Evolutionary conservation across 73 alveolate species (phyloP), one percentile per base, ranked within the genome.

Genomic region (Paramecium bursaria): DNA sequence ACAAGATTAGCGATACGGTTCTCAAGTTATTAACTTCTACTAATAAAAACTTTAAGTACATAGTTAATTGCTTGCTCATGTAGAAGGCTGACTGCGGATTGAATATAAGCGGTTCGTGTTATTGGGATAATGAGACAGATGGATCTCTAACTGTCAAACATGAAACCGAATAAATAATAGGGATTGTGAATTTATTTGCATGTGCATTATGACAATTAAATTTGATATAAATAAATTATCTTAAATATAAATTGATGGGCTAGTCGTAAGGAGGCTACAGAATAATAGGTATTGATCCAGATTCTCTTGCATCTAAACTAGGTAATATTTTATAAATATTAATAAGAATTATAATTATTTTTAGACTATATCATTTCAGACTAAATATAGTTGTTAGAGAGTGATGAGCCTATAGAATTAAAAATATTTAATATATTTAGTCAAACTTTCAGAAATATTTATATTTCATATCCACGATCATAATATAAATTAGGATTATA

Each of bases 61-160:
- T 87, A 10, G 95, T 90, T 29, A 75, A 74, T 54, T 86, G 96
- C 51, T 51, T 88, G 49, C 74, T 93, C 50, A 77, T 93, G 90
- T 91, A 93, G 85, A 93, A 93, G 61, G 92, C 92, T 48, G 96
- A 93, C 29, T 93, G 92, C 13, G 95, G 96, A 13, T 67, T 93
- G 11, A 90, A 86, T 50, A 61, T 93, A 30, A 42, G 91, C 35
- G 91, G 91, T 14, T 88, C 96, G 5, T 91, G 97, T 85, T 93
- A 76, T 74, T 93, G 97, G 97, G 92, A 93, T 74, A 91, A 91
- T 57, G 87, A 91, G 25, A 74, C 90, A 44, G 97, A 93, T 85
- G 97, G 96, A 17, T 87, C 91, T 15, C 46, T 93, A 14, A 60
- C 94, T 48, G 89, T 92, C 39, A 93, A 75, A 75, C 82, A 91